Base-by-base conservation (phyloP, 805 yeast genomes). In the Candida chilensis region DNA sequence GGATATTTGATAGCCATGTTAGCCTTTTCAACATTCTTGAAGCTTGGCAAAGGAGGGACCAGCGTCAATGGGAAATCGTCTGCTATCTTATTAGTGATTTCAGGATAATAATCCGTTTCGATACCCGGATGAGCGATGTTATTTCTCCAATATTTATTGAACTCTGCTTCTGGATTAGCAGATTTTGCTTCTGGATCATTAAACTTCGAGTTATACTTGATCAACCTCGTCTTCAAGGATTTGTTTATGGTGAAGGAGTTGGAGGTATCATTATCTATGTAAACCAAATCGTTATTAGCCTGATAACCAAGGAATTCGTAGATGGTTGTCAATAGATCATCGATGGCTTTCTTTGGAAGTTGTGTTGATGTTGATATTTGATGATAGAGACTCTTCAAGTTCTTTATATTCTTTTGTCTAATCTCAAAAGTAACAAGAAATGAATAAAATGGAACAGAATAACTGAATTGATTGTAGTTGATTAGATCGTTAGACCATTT, bases 21-120 rank as follows among this genome's bases (percentile, higher is more conserved):
- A 4, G 83, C 80, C 45, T 72, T 75, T 39, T 81, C 88, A 6
- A 78, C 74, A 43, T 76, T 74, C 37, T 65, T 71, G 47, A 78
- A 78, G 4, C 64, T 56, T 2, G 88, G 90, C 15, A 75, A 34
- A 2, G 51, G 40, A 5, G 64, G 55, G 1, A 51, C 45, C n/a
- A 26, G 2, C 44, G 31, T 13, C 32, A 37, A 29, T 16, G 32
- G 40, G 28, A 51, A 44, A 4, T 51, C 51, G 10, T 50, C 37
- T 9, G 46, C 54, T 32, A 35, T 50, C 20, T 54, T 57, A 38
- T 70, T 71, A 2, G 57, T 50, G 12, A 67, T 52, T 9, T 52
- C 44, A 1, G 80, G 80, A 31, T 58, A 50, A 9, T 58, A 64
- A 8, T 62, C 59, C 2, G 48, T 34, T 5, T 36, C 32, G 5